phyloP scores from a whole-genome alignment of 1,284 basidiomycete genomes.

The Tylopilus orsonianus region DNA sequence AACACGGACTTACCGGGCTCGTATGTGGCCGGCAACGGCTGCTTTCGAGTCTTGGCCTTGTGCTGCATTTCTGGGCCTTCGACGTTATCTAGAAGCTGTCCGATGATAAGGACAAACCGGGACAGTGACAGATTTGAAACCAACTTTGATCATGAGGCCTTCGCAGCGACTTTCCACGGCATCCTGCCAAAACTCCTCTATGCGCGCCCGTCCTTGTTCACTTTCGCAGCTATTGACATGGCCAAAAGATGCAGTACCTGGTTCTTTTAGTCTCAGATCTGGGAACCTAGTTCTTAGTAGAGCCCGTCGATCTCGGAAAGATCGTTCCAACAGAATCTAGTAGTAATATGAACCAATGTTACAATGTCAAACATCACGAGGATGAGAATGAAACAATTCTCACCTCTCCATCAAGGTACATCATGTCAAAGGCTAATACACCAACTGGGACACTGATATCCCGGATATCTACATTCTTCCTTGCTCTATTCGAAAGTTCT shows the following conservation, averaged over 20 bases:
- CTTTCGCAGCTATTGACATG: conserved; percentile 83
- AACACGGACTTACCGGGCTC: conserved; percentile 62
- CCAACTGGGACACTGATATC: conserved; percentile 84
- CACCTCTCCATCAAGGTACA: conserved; percentile 83
- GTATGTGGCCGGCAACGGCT: conserved; percentile 84
- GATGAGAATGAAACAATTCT: conserved; percentile 17
- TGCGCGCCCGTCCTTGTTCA: conserved; percentile 55
- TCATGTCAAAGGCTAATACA: conserved; percentile 88
- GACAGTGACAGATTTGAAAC: conserved; percentile 20
- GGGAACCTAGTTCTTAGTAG: conserved; percentile 63
- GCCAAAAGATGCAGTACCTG: conserved; percentile 63
- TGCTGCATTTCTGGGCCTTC: conserved; percentile 38
- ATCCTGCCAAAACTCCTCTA: conserved; percentile 79
- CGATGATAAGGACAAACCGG: conserved; percentile 9
- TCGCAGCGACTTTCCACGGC: conserved; percentile 85
- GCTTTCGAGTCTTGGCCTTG: conserved; percentile 51
- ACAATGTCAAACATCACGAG: not conserved
- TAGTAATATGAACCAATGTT: not conserved
- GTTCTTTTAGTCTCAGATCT: conserved; percentile 45
- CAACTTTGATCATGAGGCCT: conserved; percentile 91
- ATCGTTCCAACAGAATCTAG: conserved; percentile 67
- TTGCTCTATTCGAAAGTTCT: conserved; percentile 80
- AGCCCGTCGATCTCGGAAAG: conserved; percentile 73
- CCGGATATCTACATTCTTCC: conserved; percentile 80
- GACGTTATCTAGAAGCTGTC: conserved; percentile 59